Evolutionary conservation across 768 basidiomycete genomes (phyloP), one percentile per base, ranked within the genome.

Genomic region (Trametes maxima): DNA sequence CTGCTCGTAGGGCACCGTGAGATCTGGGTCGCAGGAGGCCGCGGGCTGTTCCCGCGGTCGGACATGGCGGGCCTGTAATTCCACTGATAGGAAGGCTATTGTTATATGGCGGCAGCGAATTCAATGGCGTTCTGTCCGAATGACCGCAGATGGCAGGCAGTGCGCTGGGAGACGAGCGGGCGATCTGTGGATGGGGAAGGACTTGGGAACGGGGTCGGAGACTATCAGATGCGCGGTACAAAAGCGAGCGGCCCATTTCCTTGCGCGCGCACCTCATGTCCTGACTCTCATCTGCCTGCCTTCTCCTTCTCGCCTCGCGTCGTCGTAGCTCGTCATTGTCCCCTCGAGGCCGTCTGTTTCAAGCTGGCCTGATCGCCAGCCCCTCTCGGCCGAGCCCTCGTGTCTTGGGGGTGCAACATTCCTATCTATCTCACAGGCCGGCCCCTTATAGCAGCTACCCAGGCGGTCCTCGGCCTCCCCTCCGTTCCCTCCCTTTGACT

Each of bases 401-500:
- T 58, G 61, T 54, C 49, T 13, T 19, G 28, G 44, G n/a, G 28
- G 46, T 39, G 39, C 60, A 44, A 53, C 54, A 46, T 57, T 53
- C 52, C 62, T 58, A 47, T 53, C 53, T 63, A 50, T 52, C 28
- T 16, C 46, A 37, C 57, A 46, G 22, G 22, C 44, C 43, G 21
- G 28, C 19, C 42, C 24, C 52, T 43, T 53, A 58, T 63, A 63
- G 47, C 42, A 33, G 28, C 28, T 33, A 33, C 28, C 28, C n/a
- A 21, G 28, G 42, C 39, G 48, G 22, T 51, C 57, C 58, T 21
- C 43, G 45, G 46, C 55, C 68, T 17, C 53, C 39, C 25, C 36
- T 33, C 54, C 54, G 35, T 47, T 50, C 47, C 54, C 57, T 70
- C 73, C 17, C 57, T 67, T 49, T 51, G n/a, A 46, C 37, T 22